Conservation (phyloP, 805 yeast genomes). For the Barnettozyma vustinii region DNA sequence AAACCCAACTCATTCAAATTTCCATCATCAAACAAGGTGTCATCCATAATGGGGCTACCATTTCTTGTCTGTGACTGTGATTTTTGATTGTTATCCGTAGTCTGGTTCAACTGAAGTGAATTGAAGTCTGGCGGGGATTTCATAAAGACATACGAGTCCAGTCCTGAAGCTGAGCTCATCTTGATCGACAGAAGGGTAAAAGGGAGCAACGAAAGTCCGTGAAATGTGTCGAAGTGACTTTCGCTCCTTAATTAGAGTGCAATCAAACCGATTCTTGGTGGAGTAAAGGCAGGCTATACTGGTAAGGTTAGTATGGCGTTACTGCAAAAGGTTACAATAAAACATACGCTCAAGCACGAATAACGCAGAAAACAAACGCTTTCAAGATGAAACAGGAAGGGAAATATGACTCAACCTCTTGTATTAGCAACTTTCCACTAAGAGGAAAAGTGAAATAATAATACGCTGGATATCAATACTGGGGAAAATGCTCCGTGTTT, state of each 20-base stretch:
- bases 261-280: not conserved
- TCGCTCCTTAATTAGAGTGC: not conserved
- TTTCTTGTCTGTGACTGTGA: not conserved
- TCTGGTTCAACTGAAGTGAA: not conserved
- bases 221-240: not conserved
- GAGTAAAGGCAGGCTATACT: not conserved
- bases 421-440: not conserved
- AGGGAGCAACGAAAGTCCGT: not conserved
- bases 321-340: not conserved
- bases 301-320: not conserved
- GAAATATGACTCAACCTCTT: not conserved
- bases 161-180: constrained; percentile 1
- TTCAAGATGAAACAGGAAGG: not conserved
- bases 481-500: not conserved
- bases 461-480: not conserved
- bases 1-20: not conserved
- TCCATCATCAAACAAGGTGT: not conserved
- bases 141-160: constrained; percentile 1
- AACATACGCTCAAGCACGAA: not conserved
- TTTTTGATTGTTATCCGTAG: not conserved
- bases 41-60: not conserved
- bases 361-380: not conserved
- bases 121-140: constrained; percentile 1
- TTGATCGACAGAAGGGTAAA: not conserved
- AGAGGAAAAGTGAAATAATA: not conserved